Conservation (phyloP, 129 eudicot genomes). For the Flaveria bidentis region DNA sequence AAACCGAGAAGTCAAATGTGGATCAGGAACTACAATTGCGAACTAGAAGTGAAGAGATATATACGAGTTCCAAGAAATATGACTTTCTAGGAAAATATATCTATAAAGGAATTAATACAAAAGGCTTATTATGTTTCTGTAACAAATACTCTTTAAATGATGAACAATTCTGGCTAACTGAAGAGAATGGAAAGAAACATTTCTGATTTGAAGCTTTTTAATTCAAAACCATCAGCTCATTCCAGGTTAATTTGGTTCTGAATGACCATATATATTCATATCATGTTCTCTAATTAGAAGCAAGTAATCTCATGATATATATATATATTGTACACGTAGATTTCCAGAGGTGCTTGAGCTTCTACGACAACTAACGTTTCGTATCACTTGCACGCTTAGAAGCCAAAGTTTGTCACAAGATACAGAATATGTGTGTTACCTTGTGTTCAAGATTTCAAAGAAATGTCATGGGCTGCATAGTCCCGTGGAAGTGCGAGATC, state of each 20-base stretch:
- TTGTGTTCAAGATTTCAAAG: conserved; percentile 23
- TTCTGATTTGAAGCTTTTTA: not conserved
- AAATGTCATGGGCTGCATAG: not conserved
- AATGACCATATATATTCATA: too few relatives aligned
- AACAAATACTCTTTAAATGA: too few relatives aligned
- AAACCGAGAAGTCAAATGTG: not conserved
- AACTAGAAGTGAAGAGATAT: not conserved
- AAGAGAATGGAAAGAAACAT: not conserved
- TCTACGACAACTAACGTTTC: too few relatives aligned
- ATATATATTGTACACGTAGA: too few relatives aligned
- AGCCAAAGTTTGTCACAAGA: conserved; percentile 6
- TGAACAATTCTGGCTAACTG: too few relatives aligned
- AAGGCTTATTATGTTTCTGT: too few relatives aligned
- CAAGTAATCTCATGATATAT: too few relatives aligned
- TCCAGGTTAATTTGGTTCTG: not conserved
- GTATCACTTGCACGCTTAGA: too few relatives aligned
- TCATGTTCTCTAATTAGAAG: too few relatives aligned
- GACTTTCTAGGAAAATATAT: not conserved
- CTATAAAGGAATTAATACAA: too few relatives aligned
- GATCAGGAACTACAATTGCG: not conserved
- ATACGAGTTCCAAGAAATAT: not conserved
- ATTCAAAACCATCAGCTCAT: not conserved
- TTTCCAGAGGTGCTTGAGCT: too few relatives aligned
- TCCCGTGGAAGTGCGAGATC: conserved; percentile 16
- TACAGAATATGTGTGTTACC: conserved; percentile 23